Base-by-base conservation (phyloP, 768 basidiomycete genomes). In the Pleurotus tuoliensis region DNA sequence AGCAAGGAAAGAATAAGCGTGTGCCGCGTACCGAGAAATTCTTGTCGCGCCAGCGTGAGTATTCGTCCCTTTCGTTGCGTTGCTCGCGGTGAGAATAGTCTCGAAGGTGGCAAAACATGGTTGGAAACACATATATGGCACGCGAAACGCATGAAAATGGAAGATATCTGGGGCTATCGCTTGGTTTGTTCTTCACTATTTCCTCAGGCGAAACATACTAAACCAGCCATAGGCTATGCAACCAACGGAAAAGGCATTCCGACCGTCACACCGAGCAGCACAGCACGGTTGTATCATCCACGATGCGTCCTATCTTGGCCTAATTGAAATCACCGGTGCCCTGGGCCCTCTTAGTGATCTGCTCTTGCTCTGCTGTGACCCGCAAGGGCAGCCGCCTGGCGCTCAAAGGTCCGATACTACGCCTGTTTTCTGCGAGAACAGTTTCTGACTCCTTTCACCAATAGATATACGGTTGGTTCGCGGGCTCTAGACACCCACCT, bases 51-150 rank as follows among this genome's bases (percentile, higher is more conserved):
- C 94, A 97, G 69, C 72, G 96, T 96, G 61, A 60, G 71, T 59
- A 15, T 38, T 30, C 38, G 38, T 18, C 16, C 18, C 22, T 12
- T 43, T 7, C 40, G 44, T 49, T 38, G 22, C 41, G n/a, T 5
- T n/a, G 7, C n/a, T 34, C 3, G 11, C 20, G 51, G 22, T 15
- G 46, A 13, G 22, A 56, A 57, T 30, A 49, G 4, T 38, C 24
- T 9, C 48, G 2, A 60, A 97, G 95, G 77, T 27, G 80, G 90
- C 61, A 98, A 98, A 69, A 74, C 80, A 11, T 98, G 96, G 96
- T 82, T 99, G 0, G 93, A 96, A 67, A 96, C 94, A 4, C 97
- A 99, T 68, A 71, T 98, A 16, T 98, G 94, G 93, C 96, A 98
- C 64, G 91, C 94, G 1, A 98, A 98, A 71, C 83, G 97, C 5